Evolutionary conservation across 2,329 filamentous ascomycete species (phyloP).

Genomic region (Zalaria sp.): DNA sequence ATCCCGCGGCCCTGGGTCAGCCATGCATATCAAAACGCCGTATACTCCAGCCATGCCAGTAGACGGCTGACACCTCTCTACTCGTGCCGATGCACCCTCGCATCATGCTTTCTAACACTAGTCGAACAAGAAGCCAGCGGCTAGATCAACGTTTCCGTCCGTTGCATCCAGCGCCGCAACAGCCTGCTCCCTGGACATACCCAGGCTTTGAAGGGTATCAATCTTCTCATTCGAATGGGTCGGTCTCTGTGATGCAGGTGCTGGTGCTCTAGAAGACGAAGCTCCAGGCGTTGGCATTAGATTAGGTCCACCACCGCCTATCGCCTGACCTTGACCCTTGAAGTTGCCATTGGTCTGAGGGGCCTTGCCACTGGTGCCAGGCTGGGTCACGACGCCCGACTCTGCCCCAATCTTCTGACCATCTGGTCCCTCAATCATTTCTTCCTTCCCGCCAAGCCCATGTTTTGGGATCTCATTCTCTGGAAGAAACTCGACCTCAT

Average conservation of each 20-base stretch:
- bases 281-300: constrained; percentile 7
- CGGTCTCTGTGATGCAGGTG: constrained; percentile 8
- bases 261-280: constrained; percentile 4
- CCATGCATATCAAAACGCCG: too few relatives aligned
- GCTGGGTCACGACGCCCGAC: constrained; percentile 59
- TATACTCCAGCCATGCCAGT: too few relatives aligned
- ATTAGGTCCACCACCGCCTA: constrained; percentile 8
- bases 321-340: constrained; percentile 17
- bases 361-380: constrained; percentile 23
- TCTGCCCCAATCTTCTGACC: constrained; percentile 79
- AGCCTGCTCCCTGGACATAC: constrained; percentile 63
- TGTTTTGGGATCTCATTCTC: constrained; percentile 91
- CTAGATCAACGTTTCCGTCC: constrained; percentile 73
- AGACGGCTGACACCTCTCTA: too few relatives aligned
- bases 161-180: constrained; percentile 70
- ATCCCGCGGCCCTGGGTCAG: too few relatives aligned
- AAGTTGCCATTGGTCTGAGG: constrained; percentile 11
- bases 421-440: constrained; percentile 68
- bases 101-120: too few relatives aligned
- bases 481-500: constrained; percentile 78
- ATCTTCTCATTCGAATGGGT: constrained; percentile 51
- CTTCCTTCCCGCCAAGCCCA: constrained; percentile 62
- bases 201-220: constrained; percentile 61
- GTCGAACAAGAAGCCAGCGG: constrained; percentile 63
- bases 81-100: too few relatives aligned